These are phyloP conservation scores for Arthromyces matolae DNA, from an alignment of 768 basidiomycete genomes.

Conservation along the genomic window DNA sequence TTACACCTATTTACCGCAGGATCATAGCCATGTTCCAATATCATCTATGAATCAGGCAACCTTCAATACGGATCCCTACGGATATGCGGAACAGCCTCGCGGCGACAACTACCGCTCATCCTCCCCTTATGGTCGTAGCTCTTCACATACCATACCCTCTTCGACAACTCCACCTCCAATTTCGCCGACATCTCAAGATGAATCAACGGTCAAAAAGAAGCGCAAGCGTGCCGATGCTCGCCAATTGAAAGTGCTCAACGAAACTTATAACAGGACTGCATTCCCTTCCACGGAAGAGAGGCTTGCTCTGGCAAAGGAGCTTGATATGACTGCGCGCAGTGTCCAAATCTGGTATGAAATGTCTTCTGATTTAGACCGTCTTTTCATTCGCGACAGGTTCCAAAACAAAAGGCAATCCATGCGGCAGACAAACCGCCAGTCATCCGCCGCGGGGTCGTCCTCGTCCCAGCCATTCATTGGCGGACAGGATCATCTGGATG, in stretches of 20 bases:
- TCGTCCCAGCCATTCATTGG: slow-evolving; percentile 47
- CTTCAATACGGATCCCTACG: slow-evolving; percentile 28
- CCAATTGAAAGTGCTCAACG: slow-evolving; percentile 78
- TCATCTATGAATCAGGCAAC: slow-evolving; percentile 28
- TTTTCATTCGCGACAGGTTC: slow-evolving; percentile 53
- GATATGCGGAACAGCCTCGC: slow-evolving; percentile 27
- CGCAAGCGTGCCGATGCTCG: slow-evolving; percentile 79
- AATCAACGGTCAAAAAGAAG: slow-evolving; percentile 82
- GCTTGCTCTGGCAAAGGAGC: slow-evolving; percentile 64
- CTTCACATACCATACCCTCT: slow-evolving; percentile 33
- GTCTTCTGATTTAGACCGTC: slow-evolving; percentile 15
- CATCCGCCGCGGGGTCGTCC: slow-evolving; percentile 39
- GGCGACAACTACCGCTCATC: slow-evolving; percentile 38
- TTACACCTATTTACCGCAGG: slow-evolving; percentile 45
- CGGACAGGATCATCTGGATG: slow-evolving; percentile 37
- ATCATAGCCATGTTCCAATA: slow-evolving; percentile 24
- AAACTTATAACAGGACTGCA: slow-evolving; percentile 75
- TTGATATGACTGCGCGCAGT: slow-evolving; percentile 81
- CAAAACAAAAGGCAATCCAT: slow-evolving; percentile 84
- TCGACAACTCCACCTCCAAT: slow-evolving; percentile 51
- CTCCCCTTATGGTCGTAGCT: slow-evolving; percentile 41
- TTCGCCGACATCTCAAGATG: slow-evolving; percentile 48
- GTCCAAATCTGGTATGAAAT: slow-evolving; percentile 76
- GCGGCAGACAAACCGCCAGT: slow-evolving; percentile 72
- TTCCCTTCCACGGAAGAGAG: slow-evolving; percentile 88